Conservation (phyloP, 2,329 filamentous ascomycete species). For the Chaetomium globosum region DNA sequence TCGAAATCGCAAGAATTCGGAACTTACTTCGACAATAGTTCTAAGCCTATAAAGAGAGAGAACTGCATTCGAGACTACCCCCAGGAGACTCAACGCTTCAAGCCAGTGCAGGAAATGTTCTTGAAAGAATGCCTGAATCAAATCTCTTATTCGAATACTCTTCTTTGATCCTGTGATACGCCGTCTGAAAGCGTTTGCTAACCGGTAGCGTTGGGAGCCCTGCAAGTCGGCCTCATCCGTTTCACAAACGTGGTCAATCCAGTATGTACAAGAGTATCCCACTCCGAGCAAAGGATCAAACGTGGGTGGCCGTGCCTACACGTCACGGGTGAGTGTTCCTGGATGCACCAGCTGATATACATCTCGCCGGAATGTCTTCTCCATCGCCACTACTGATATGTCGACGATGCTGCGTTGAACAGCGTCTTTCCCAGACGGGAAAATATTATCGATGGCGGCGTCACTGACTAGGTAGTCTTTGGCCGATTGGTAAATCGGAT, state of each 20-base stretch:
- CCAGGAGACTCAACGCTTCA: not conserved
- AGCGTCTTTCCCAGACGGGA: not conserved
- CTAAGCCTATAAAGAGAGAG: slow-evolving; percentile 1
- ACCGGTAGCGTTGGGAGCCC: not conserved
- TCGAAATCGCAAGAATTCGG: not conserved
- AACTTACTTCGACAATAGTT: not conserved
- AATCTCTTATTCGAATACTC: not conserved
- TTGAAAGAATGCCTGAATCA: not conserved
- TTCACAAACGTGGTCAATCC: slow-evolving; percentile 4
- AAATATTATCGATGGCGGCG: not conserved
- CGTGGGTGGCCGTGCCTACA: not conserved
- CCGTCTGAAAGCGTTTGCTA: not conserved
- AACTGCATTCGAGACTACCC: not conserved
- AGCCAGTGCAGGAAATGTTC: not conserved
- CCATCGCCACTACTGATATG: not conserved
- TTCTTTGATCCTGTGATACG: not conserved
- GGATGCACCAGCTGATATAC: not conserved
- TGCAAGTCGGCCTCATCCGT: not conserved
- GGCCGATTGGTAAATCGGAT: slow-evolving; percentile 6
- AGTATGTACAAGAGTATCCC: slow-evolving; percentile 8
- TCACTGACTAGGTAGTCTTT: not conserved
- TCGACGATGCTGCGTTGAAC: not conserved
- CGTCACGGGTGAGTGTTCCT: slow-evolving; percentile 1
- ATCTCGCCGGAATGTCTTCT: not conserved
- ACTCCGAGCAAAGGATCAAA: not conserved